These are phyloP conservation scores for Gelatoporia subvermispora DNA, from an alignment of 768 basidiomycete genomes.

Conservation along the genomic window DNA sequence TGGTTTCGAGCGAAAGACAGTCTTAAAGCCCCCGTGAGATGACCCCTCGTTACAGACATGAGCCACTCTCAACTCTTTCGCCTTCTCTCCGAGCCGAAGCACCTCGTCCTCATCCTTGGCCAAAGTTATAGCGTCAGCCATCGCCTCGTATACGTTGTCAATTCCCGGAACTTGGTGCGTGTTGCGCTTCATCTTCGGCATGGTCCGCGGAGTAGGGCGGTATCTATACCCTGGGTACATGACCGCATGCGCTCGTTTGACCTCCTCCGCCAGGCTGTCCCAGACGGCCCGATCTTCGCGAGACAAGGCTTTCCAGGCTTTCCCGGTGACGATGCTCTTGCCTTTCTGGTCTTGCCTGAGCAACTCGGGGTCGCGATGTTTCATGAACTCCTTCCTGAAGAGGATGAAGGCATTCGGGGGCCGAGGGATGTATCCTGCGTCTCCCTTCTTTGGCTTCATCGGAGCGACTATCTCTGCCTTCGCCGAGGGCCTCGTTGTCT, in stretches of 20 bases:
- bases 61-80: too few relatives aligned
- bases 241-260: constrained; percentile 49
- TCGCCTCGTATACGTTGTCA: too few relatives aligned
- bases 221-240: constrained; percentile 61
- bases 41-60: too few relatives aligned
- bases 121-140: too few relatives aligned
- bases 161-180: constrained; percentile 6
- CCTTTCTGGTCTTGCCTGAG: constrained; percentile 35
- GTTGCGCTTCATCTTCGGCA: constrained; percentile 12
- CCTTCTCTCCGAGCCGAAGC: too few relatives aligned
- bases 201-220: constrained; percentile 32
- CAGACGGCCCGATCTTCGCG: constrained; percentile 42
- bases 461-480: too few relatives aligned
- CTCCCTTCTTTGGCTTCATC: too few relatives aligned
- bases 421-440: constrained; percentile 42
- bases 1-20: too few relatives aligned
- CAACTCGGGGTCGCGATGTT: constrained; percentile 34
- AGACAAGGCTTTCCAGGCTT: constrained; percentile 63
- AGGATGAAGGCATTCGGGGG: constrained; percentile 70
- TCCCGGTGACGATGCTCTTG: constrained; percentile 68
- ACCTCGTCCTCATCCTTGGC: too few relatives aligned
- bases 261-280: constrained; percentile 48
- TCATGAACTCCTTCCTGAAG: constrained; percentile 59
- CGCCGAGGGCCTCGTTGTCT: too few relatives aligned
- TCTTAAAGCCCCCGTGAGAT: too few relatives aligned